A percentile compares a stretch with the other conserved stretches of the same genome.
Conservation (phyloP, 208 protist genomes). For the Zelonia costaricensis region DNA sequence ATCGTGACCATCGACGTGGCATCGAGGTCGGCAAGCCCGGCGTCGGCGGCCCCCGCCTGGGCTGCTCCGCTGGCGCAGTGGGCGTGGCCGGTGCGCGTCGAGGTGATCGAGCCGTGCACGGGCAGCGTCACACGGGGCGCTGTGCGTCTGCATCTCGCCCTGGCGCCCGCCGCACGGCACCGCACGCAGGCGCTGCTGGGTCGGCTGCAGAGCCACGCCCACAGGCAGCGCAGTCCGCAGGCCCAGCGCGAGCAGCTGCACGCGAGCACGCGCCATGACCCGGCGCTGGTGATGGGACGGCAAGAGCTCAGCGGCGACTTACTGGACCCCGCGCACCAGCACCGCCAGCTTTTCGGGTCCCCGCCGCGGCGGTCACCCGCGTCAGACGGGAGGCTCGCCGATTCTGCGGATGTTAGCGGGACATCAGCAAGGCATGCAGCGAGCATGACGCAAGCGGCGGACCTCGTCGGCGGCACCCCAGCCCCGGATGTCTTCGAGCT, state of each 20-base stretch:
- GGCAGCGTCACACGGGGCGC: background rate
- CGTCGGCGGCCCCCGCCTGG: conserved; percentile 1
- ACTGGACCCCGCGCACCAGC: conserved; percentile 12
- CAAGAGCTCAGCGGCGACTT: conserved; percentile 22
- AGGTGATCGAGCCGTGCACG: conserved; percentile 21
- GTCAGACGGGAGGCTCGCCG: background rate
- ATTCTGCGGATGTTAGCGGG: background rate
- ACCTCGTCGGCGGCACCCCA: background rate
- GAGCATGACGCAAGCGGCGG: background rate
- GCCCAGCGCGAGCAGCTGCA: conserved; percentile 18
- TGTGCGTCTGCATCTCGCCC: conserved; percentile 38
- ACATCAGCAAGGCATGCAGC: background rate
- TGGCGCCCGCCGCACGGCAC: conserved; percentile 41
- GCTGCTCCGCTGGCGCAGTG: conserved; percentile 12
- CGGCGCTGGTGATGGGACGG: conserved; percentile 19
- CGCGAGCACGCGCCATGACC: conserved; percentile 13
- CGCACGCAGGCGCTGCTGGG: conserved; percentile 51
- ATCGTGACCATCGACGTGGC: conserved; percentile 26
- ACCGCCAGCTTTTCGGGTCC: conserved; percentile 21
- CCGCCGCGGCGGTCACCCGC: background rate
- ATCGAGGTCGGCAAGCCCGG: background rate
- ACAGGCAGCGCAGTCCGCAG: background rate
- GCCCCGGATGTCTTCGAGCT: conserved; percentile 11
- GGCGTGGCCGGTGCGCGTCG: conserved; percentile 37
- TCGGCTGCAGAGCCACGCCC: conserved; percentile 33